Percentiles rank a stretch among this genome's conserved stretches.
These are phyloP conservation scores for Sphenostylis stenocarpa DNA, from an alignment of 306 rosid genomes.

Conservation along the genomic window DNA sequence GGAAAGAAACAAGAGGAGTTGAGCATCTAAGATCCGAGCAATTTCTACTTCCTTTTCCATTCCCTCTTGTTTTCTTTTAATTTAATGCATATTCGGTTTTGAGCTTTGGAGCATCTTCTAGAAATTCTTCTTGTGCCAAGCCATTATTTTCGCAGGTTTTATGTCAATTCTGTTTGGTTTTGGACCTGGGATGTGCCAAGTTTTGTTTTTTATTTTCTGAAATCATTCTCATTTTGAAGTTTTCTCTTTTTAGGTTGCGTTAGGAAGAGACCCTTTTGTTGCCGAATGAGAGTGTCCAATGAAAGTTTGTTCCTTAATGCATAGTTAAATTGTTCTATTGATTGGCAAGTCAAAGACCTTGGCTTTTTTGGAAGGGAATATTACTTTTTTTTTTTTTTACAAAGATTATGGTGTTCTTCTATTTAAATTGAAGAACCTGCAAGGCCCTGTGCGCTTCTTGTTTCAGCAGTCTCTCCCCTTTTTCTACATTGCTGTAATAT, in stretches of 20 bases:
- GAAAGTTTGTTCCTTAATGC: conserved; percentile 24
- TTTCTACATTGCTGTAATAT: background rate
- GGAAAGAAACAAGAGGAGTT: background rate
- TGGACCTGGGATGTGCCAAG: background rate
- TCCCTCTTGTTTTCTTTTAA: background rate
- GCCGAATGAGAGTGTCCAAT: background rate
- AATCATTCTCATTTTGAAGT: background rate
- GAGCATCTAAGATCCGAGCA: background rate
- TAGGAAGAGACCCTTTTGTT: conserved; percentile 19
- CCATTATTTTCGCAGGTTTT: conserved; percentile 10
- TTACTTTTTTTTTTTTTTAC: background rate
- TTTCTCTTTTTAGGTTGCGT: background rate
- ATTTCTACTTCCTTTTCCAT: background rate
- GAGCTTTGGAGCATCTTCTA: conserved; percentile 16
- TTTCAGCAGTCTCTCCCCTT: conserved; percentile 27
- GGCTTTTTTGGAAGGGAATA: background rate
- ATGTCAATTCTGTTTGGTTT: background rate
- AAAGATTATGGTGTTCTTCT: conserved; percentile 5
- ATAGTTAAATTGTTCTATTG: conserved; percentile 14
- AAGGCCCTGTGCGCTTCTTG: conserved; percentile 27
- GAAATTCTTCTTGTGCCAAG: conserved; percentile 18
- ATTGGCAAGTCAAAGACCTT: background rate
- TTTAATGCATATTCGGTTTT: conserved; percentile 8
- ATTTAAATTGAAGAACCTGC: conserved; percentile 20
- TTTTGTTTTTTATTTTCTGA: conserved; percentile 9